Percentiles rank a stretch among this genome's conserved stretches.
These are phyloP conservation scores for Pugionium cornutum DNA, from an alignment of 345 rosid genomes.

Conservation along the genomic window DNA sequence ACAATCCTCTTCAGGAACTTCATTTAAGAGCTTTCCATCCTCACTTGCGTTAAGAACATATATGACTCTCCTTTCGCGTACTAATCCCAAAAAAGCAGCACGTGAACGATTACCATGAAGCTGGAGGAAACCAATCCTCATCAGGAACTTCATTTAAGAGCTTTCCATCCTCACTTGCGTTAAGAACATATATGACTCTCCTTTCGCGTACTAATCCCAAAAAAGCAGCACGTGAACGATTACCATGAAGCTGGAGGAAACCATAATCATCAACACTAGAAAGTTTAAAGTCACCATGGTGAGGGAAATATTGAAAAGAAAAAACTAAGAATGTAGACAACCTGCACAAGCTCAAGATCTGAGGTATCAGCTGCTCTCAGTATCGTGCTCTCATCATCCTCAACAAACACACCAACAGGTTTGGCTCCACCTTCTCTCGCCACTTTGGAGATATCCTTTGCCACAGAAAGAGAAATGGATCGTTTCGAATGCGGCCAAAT, in stretches of 20 bases:
- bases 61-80: conserved; percentile 50
- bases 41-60: conserved; percentile 79
- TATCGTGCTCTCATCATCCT: conserved; percentile 67
- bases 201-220: conserved; percentile 47
- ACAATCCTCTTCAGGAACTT: conserved; percentile 61
- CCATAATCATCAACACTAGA: conserved; percentile 7
- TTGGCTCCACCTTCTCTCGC: conserved; percentile 69
- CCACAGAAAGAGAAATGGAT: conserved; percentile 67
- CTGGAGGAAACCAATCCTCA: conserved; percentile 90
- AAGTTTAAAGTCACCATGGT: conserved; percentile 7
- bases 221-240: conserved; percentile 65
- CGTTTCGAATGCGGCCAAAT: conserved; percentile 85
- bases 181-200: conserved; percentile 72
- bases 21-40: conserved; percentile 65
- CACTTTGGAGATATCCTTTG: conserved; percentile 79
- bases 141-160: conserved; percentile 67
- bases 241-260: conserved; percentile 73
- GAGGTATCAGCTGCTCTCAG: conserved; percentile 64
- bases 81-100: conserved; percentile 55
- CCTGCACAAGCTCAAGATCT: conserved; percentile 82
- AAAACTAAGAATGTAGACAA: conserved; percentile 25
- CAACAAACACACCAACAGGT: conserved; percentile 90
- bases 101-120: conserved; percentile 82
- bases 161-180: conserved; percentile 64
- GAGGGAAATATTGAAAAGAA: conserved; percentile 6